Evolutionary conservation across 805 yeast genomes (phyloP).

Genomic region (Metschnikowia shivogae): DNA sequence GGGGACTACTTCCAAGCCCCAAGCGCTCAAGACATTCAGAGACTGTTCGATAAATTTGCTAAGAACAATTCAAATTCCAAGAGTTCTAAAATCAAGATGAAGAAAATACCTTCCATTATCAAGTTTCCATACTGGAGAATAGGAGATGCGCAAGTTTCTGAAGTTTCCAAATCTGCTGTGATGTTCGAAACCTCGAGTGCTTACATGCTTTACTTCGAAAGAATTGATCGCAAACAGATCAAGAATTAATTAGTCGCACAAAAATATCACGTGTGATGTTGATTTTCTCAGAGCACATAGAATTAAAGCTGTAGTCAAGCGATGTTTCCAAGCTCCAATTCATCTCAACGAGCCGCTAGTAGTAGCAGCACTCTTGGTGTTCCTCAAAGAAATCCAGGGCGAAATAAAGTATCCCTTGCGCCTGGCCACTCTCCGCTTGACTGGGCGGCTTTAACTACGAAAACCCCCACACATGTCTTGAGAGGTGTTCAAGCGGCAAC

Average conservation of each 20-base stretch:
- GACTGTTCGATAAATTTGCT: slow-evolving; percentile 12
- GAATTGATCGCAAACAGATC: slow-evolving; percentile 30
- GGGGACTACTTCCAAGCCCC: slow-evolving; percentile 25
- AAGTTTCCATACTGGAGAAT: slow-evolving; percentile 79
- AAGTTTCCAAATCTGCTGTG: slow-evolving; percentile 54
- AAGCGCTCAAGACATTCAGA: slow-evolving; percentile 14
- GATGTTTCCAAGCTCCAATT: slow-evolving; percentile 26
- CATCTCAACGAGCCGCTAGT: slow-evolving; percentile 31
- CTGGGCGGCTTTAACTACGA: slow-evolving; percentile 64
- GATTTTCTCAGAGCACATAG: neutral
- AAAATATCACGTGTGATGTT: slow-evolving; percentile 7
- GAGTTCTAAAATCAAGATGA: slow-evolving; percentile 34
- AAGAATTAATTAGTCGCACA: slow-evolving; percentile 7
- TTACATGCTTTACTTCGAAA: slow-evolving; percentile 81
- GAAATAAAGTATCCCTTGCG: slow-evolving; percentile 54
- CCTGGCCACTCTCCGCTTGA: slow-evolving; percentile 87
- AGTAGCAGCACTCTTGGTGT: slow-evolving; percentile 10
- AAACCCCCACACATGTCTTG: slow-evolving; percentile 43
- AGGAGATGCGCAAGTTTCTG: slow-evolving; percentile 70
- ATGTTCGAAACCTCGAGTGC: slow-evolving; percentile 70
- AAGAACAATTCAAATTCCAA: slow-evolving; percentile 9
- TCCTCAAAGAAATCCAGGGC: slow-evolving; percentile 12
- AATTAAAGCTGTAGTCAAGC: neutral
- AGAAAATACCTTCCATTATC: slow-evolving; percentile 50
- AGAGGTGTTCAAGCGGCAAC: slow-evolving; percentile 49